Evolutionary conservation across 2,329 filamentous ascomycete genomes (phyloP).

Genomic region (Septoria petroselini): DNA sequence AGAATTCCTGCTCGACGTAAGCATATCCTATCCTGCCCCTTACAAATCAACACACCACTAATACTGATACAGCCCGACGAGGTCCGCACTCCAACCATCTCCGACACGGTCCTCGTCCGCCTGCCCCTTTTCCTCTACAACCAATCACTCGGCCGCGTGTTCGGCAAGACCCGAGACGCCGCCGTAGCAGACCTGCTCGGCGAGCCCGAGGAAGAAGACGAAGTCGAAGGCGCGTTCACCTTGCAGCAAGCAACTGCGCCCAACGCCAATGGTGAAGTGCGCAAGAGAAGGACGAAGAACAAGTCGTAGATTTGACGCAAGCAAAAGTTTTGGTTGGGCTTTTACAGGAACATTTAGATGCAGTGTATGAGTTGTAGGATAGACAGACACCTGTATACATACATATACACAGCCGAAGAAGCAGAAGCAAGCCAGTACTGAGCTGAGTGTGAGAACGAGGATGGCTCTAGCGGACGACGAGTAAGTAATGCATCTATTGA

Average conservation of each 20-base stretch:
- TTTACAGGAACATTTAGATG: too few species aligned
- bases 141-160: constrained; percentile 45
- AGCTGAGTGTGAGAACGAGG: too few species aligned
- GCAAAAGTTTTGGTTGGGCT: neutral
- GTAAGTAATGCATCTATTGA: too few species aligned
- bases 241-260: constrained; percentile 44
- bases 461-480: too few species aligned
- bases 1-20: constrained; percentile 84
- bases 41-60: constrained; percentile 4
- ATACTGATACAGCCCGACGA: constrained; percentile 64
- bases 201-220: constrained; percentile 35
- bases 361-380: too few species aligned
- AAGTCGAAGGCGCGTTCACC: constrained; percentile 39
- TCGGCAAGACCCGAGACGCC: constrained; percentile 38
- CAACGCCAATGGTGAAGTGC: constrained; percentile 48
- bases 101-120: constrained; percentile 77
- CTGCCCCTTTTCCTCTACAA: constrained; percentile 72
- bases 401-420: too few species aligned
- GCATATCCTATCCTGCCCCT: constrained; percentile 40
- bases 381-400: too few species aligned
- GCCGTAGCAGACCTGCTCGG: constrained; percentile 25
- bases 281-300: constrained; percentile 39
- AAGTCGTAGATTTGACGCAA: constrained; percentile 18
- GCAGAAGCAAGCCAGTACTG: too few species aligned
- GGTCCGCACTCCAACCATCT: constrained; percentile 70